These are phyloP conservation scores for Aspergillus jensenii DNA, from an alignment of 2,329 filamentous ascomycete genomes.

Conservation along the genomic window DNA sequence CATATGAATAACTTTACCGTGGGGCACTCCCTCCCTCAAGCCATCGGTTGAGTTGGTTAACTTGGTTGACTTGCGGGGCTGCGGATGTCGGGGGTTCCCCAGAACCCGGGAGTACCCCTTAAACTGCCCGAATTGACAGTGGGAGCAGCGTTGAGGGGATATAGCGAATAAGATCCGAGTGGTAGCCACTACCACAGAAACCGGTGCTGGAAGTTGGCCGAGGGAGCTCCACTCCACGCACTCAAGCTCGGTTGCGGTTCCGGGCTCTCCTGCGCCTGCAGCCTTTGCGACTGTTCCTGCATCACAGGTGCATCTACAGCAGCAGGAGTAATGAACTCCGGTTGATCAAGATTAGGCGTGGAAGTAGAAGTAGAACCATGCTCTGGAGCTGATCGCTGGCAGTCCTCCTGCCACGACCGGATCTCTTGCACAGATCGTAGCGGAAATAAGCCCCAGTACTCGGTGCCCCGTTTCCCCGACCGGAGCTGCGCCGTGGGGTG, in stretches of 20 bases:
- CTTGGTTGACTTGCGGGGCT: constrained; percentile 3
- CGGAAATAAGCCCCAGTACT: constrained; percentile 41
- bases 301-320: neutral
- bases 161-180: neutral
- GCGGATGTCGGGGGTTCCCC: constrained; percentile 1
- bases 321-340: neutral
- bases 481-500: constrained; percentile 12
- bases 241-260: constrained; percentile 17
- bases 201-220: constrained; percentile 30
- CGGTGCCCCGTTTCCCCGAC: constrained; percentile 32
- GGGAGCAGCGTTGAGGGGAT: neutral
- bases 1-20: constrained; percentile 1
- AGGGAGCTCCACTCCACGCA: constrained; percentile 31
- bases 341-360: neutral
- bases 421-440: constrained; percentile 34
- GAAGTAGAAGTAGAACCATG: neutral
- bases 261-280: neutral
- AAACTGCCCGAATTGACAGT: neutral
- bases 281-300: neutral
- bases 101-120: neutral
- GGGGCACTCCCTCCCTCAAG: neutral
- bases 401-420: constrained; percentile 38
- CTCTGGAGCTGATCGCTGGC: constrained; percentile 3
- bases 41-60: neutral
- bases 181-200: constrained; percentile 31